Evolutionary conservation across 805 yeast species (phyloP), one percentile per base, ranked within the genome.

Genomic region (Myxozyma geophila): DNA sequence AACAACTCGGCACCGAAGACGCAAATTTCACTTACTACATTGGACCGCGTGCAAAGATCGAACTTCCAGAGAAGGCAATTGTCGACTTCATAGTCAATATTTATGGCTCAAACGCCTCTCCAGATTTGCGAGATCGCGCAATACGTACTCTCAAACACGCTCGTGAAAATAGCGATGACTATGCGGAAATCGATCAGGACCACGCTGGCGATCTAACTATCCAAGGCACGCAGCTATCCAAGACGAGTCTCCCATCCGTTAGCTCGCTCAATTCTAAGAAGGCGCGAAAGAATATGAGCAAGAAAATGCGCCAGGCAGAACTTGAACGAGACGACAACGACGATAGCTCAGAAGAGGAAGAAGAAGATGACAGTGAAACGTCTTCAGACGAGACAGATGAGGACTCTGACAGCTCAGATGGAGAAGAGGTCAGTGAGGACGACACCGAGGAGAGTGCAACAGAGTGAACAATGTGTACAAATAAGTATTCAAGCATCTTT

Each of bases 1-100:
- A 28, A 13, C 48, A 21, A 15, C 55, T 54, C 19, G 66, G 60
- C 7, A 39, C 56, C 9, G 62, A 55, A 13, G 68, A 65, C 3
- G 39, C 50, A 8, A 41, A 28, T 17, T 66, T 63, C 64, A 49
- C 51, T 7, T 66, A 64, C 54, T 48, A 37, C 33, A 13, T 66
- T 28, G 69, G 69, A 3, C 69, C 69, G 2, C 62, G 69, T 2
- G 69, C 66, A 2, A 63, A 57, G 36, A 36, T 50, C 19, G 69
- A 64, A 40, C 35, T 63, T n/a, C 19, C 60, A 6, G 62, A 66
- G 50, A 43, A 49, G 2, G 58, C 64, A 3, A 44, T 66, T 17
- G 50, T 54, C 2, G 60, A 59, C 12, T 64, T 66, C 39, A 52
- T 59, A 19, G 61, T 58, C n/a, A 17, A 40, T n/a, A 44, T 59